Evolutionary conservation across 148 eudicot species (phyloP).

Genomic region (Chenopodium formosanum): DNA sequence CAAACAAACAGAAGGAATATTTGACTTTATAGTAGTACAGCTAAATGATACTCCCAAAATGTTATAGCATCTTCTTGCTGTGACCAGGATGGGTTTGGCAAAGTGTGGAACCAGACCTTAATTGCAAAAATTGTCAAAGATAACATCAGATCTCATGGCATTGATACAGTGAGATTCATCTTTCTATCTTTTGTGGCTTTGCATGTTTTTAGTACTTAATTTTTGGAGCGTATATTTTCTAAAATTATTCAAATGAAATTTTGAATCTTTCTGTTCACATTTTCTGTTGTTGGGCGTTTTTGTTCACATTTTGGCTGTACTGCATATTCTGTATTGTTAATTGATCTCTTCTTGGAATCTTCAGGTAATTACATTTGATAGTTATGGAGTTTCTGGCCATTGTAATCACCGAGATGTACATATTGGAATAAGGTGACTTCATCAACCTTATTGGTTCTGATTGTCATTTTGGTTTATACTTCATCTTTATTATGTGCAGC

Average conservation of each 20-base stretch:
- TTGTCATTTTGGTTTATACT: not conserved
- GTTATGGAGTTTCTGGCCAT: constrained; percentile 92
- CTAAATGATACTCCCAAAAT: not conserved
- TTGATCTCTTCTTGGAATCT: constrained; percentile 1
- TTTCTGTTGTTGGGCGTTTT: not conserved
- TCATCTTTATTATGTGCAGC: not conserved
- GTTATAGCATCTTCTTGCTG: not conserved
- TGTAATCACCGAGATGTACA: constrained; percentile 82
- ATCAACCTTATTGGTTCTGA: not conserved
- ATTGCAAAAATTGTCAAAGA: constrained; percentile 56
- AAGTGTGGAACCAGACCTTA: constrained; percentile 55
- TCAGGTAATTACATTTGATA: constrained; percentile 78
- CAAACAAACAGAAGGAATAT: no score
- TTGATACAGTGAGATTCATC: constrained; percentile 57
- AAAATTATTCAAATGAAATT: not conserved
- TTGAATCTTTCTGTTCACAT: not conserved
- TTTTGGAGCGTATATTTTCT: not conserved
- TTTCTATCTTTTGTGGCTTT: not conserved
- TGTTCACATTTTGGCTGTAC: not conserved
- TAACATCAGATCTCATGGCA: constrained; percentile 41
- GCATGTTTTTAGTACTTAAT: not conserved
- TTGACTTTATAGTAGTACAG: constrained; percentile 5
- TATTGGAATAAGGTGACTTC: constrained; percentile 61
- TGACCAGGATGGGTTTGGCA: constrained; percentile 80
- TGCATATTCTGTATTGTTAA: no score